A percentile compares a stretch with the other conserved stretches of the same genome.
Evolutionary conservation across 371 early-diverging fungal genomes (phyloP).

Genomic region (Mucor plumbeus): DNA sequence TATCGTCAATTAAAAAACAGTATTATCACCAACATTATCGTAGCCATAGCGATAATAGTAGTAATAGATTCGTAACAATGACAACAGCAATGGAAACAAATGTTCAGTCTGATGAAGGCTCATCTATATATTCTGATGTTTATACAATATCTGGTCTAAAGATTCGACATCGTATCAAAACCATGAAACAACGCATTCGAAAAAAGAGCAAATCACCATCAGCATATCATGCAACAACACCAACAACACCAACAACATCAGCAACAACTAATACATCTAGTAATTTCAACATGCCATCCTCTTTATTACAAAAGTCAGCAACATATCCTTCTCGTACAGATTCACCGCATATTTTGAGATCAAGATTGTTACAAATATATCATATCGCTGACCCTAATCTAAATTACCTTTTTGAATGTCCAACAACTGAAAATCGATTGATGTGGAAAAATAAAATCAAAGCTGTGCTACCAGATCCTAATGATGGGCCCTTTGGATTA

Average conservation of each 20-base stretch:
- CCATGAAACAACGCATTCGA: constrained; percentile 21
- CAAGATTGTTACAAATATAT: constrained; percentile 12
- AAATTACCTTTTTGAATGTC: constrained; percentile 22
- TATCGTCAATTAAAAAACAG: constrained; percentile 21
- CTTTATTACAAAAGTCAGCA: constrained; percentile 2
- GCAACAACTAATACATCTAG: neutral
- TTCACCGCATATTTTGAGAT: constrained; percentile 12
- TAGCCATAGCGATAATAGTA: constrained; percentile 6
- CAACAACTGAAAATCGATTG: constrained; percentile 6
- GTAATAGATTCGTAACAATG: neutral
- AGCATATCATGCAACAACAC: neutral
- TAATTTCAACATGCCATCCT: neutral
- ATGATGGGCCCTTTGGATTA: constrained; percentile 15
- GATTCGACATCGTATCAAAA: constrained; percentile 19
- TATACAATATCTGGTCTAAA: constrained; percentile 19
- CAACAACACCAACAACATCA: neutral
- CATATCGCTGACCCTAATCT: constrained; percentile 21
- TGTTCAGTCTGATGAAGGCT: constrained; percentile 12
- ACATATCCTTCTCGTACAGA: constrained; percentile 2
- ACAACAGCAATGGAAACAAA: neutral
- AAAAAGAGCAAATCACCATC: constrained; percentile 1
- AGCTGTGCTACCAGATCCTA: constrained; percentile 12
- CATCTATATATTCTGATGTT: constrained; percentile 4
- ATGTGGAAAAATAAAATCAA: constrained; percentile 21
- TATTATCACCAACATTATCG: neutral